Conservation (phyloP, 106 monocot genomes). For the Dioscorea dumetorum region DNA sequence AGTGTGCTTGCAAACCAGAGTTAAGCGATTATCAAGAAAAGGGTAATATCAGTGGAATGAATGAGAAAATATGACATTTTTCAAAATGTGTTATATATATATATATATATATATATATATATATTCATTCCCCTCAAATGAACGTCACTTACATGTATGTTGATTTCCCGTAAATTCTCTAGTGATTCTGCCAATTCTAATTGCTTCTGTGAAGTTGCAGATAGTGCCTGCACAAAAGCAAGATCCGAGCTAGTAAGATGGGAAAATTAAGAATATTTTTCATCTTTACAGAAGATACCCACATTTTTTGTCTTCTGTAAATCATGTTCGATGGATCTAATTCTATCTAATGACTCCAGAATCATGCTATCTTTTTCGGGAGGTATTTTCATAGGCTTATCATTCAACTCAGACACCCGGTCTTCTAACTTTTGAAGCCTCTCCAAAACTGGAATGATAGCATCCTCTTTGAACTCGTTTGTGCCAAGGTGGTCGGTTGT, state of each 20-base stretch:
- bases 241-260: not conserved
- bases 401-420: slow-evolving; percentile 31
- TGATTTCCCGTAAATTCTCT: slow-evolving; percentile 21
- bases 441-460: slow-evolving; percentile 39
- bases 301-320: slow-evolving; percentile 67
- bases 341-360: slow-evolving; percentile 53
- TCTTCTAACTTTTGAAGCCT: slow-evolving; percentile 68
- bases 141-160: slow-evolving; percentile 22
- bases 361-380: slow-evolving; percentile 59
- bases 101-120: too few species aligned
- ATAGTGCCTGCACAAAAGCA: slow-evolving; percentile 24
- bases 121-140: not conserved
- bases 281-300: slow-evolving; percentile 1
- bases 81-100: not conserved
- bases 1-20: too few species aligned
- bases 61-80: not conserved
- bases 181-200: slow-evolving; percentile 33
- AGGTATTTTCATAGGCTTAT: slow-evolving; percentile 39
- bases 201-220: slow-evolving; percentile 35
- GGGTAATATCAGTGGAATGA: not conserved
- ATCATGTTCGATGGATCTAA: slow-evolving; percentile 60
- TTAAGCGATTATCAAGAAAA: too few species aligned
- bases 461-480: slow-evolving; percentile 20
- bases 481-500: not conserved
- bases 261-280: not conserved